Percentiles rank a stretch among this genome's conserved stretches.
Conservation (phyloP, 495 filamentous ascomycete genomes). For the Trichoderma parareesei region DNA sequence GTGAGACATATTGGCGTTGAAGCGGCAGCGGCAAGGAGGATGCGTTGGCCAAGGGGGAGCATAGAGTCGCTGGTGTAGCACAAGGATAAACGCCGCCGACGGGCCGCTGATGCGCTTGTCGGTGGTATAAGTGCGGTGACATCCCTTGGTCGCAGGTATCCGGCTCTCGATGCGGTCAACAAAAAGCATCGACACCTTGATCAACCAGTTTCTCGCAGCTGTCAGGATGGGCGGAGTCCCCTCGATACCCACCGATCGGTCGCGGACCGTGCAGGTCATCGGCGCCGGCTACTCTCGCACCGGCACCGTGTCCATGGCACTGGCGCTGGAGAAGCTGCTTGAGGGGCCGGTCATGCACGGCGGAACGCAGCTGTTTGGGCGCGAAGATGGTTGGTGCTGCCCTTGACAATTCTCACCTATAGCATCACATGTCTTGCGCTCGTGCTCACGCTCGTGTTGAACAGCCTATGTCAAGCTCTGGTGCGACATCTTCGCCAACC, state of each 20-base stretch:
- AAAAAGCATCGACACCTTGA: background rate
- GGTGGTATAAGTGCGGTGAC: no score
- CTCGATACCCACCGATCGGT: conserved; percentile 27
- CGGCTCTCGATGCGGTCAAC: background rate
- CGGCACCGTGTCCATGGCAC: conserved; percentile 40
- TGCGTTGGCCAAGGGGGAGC: no score
- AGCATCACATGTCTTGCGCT: background rate
- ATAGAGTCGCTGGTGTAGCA: no score
- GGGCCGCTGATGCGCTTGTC: no score
- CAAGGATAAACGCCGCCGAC: no score
- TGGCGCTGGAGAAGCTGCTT: conserved; percentile 37
- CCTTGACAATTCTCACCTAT: background rate
- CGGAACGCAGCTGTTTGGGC: conserved; percentile 24
- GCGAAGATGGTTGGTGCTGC: conserved; percentile 20
- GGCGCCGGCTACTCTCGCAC: conserved; percentile 45
- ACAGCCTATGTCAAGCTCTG: conserved; percentile 9
- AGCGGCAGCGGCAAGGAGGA: no score
- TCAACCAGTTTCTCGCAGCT: background rate
- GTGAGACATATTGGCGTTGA: no score
- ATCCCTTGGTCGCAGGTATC: no score
- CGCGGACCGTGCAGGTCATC: conserved; percentile 35
- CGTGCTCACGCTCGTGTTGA: background rate
- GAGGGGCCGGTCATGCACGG: conserved; percentile 33
- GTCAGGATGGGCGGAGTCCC: conserved; percentile 24
- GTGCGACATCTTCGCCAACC: conserved; percentile 14